Base-by-base conservation (phyloP, 139 green algal species). In the Chara braunii region DNA sequence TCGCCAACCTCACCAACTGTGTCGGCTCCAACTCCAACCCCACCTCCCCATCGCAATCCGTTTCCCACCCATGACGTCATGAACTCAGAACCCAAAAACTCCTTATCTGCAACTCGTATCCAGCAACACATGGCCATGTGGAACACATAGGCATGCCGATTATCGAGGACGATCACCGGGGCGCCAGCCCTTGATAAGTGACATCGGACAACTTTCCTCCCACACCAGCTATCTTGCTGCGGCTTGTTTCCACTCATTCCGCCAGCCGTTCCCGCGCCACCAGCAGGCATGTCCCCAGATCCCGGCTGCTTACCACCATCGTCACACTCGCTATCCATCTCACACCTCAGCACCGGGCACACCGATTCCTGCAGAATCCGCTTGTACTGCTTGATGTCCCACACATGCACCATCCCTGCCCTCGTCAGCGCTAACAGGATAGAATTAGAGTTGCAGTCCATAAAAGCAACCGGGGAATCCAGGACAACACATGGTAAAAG, bases 81-180 rank as follows among this genome's bases (percentile, higher is more conserved):
- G 29, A 71, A 72, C 14, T 72, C 57, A 8, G 63, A 72, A 26
- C 43, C 53, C 34, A 57, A 18, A n/a, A 72, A 72, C 3, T 54
- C 52, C 5, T 72, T 5, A 22, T 72, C 32, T 11, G 63, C 63
- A 4, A 72, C 9, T 8, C 55, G 36, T 14, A 72, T 35, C 63
- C 63, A 72, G 4, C 3, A 11, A 18, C 37, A 28, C 57, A 72
- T 75, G 3, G 24, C 63, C 3, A 51, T 4, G 32, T 72, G 63
- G 55, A 56, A 72, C 55, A 71, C 7, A 23, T 61, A 74, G 9
- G 63, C 63, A 5, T 72, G 6, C 14, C 63, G 23, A 30, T 66
- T 70, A 22, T 30, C 24, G 8, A 72, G 63, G 11, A 71, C 54
- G 4, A 71, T 24, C 12, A 72, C 12, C n/a, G 55, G 55, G 6